Evolutionary conservation across 306 rosid genomes (phyloP), one percentile per base, ranked within the genome.

Genomic region (Begonia loranthoides): DNA sequence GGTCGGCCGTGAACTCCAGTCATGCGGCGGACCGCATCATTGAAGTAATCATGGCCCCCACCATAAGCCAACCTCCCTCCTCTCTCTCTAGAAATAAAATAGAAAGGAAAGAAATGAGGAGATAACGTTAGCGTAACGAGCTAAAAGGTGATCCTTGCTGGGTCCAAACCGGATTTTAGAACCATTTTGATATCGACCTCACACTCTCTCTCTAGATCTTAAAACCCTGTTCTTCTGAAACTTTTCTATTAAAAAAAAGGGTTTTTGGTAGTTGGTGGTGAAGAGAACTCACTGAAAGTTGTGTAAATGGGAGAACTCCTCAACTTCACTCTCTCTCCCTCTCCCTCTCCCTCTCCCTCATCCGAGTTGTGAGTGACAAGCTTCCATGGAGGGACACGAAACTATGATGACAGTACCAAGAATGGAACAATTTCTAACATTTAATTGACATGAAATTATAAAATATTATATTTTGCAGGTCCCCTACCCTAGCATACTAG

Each of bases 391-490:
- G 36, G 9, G 36, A 28, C 36, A 28, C 36, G 36, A 28, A 28
- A 28, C 9, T 7, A 28, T 28, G 36, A 28, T 28, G 36, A 7
- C 36, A 28, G 36, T 7, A 28, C 36, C 7, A 4, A 28, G 36
- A 28, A 0, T 28, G 72, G 46, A 45, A 15, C 73, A 59, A 66
- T 47, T 72, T 72, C 63, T 66, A 57, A 62, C 78, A 73, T 66
- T 72, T 74, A 58, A 33, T 56, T 67, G 22, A 66, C 53, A 53
- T 17, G 51, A 39, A 58, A 51, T 16, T 6, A 17, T 67, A 52
- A 62, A 47, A 59, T 72, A 51, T 57, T 54, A 65, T 63, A 55
- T 72, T 70, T 80, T 75, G 68, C 78, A 70, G 86, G 62, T 61
- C 68, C 46, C 52, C 65, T 38, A 50, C 48, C 54, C 22, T 19